Percentiles rank a stretch among this genome's conserved stretches.
Conservation (phyloP, 257 asterid genomes). For the Ilex aquifolium region DNA sequence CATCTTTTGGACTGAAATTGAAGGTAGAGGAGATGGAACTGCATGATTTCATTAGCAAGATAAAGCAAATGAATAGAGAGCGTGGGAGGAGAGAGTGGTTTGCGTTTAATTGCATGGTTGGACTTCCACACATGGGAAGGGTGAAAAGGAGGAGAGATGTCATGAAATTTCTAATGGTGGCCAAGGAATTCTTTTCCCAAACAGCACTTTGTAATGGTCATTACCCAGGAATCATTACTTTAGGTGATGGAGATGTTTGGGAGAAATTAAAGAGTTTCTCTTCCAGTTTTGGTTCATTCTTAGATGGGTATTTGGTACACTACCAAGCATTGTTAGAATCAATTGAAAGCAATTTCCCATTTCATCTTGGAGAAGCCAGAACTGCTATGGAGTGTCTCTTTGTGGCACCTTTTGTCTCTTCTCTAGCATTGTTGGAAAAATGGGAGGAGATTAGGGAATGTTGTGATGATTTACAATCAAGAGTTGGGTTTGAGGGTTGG, state of each 20-base stretch:
- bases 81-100: slow-evolving; percentile 36
- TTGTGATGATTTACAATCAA: slow-evolving; percentile 5
- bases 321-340: slow-evolving; percentile 37
- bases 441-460: slow-evolving; percentile 34
- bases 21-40: slow-evolving; percentile 37
- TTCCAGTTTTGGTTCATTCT: slow-evolving; percentile 24
- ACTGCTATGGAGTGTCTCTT: slow-evolving; percentile 38
- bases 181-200: slow-evolving; percentile 24
- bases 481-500: slow-evolving; percentile 21
- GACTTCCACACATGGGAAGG: slow-evolving; percentile 66
- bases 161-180: slow-evolving; percentile 33
- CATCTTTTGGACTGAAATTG: slow-evolving; percentile 28
- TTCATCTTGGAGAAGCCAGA: slow-evolving; percentile 37
- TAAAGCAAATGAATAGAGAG: slow-evolving; percentile 22
- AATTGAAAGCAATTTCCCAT: slow-evolving; percentile 27
- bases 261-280: slow-evolving; percentile 8
- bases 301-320: slow-evolving; percentile 14
- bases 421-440: slow-evolving; percentile 15
- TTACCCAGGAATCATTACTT: slow-evolving; percentile 4
- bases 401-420: slow-evolving; percentile 35
- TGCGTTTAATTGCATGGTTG: slow-evolving; percentile 63
- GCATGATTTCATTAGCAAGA: slow-evolving; percentile 29
- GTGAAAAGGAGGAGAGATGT: slow-evolving; percentile 27
- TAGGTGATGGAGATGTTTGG: slow-evolving; percentile 31
- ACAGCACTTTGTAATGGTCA: too few relatives aligned